A percentile compares a stretch with the other conserved stretches of the same genome.
These are phyloP conservation scores for Musa troglodytarum DNA, from an alignment of 176 grass and related monocot genomes.

Conservation along the genomic window DNA sequence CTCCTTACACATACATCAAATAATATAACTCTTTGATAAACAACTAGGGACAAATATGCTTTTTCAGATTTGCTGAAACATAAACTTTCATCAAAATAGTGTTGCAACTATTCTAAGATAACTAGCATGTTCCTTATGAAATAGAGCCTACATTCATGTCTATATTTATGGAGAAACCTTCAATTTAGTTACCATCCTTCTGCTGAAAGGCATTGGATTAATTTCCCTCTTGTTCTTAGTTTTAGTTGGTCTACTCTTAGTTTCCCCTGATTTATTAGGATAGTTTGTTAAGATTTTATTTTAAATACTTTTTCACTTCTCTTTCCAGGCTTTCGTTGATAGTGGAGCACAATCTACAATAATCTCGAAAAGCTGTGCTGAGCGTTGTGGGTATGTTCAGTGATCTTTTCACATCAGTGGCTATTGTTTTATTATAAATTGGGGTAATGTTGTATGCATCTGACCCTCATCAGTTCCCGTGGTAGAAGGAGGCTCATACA, in stretches of 20 bases:
- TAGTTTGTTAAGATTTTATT: conserved; percentile 13
- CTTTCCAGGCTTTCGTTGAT: conserved; percentile 85
- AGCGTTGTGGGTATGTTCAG: conserved; percentile 80
- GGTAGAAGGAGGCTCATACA: too few relatives aligned
- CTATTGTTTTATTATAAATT: conserved; percentile 1
- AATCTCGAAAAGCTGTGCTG: conserved; percentile 94
- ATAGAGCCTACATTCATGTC: background rate
- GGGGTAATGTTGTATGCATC: background rate
- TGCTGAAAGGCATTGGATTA: background rate
- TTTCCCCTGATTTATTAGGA: conserved; percentile 9
- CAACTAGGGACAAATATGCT: too few relatives aligned
- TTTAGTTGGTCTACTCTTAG: background rate
- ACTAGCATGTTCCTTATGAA: too few relatives aligned
- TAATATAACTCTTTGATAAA: too few relatives aligned
- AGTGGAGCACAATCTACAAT: conserved; percentile 97
- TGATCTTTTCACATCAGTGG: conserved; percentile 7
- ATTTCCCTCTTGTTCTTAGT: background rate
- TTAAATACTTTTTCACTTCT: conserved; percentile 25
- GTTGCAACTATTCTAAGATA: too few relatives aligned
- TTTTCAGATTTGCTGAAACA: too few relatives aligned
- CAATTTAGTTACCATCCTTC: background rate
- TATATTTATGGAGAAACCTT: background rate
- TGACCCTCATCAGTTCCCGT: too few relatives aligned
- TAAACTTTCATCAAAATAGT: too few relatives aligned
- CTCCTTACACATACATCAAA: too few relatives aligned